phyloP scores from a whole-genome alignment of 2,329 filamentous ascomycete genomes.

The Aspergillus quadrilineatus region DNA sequence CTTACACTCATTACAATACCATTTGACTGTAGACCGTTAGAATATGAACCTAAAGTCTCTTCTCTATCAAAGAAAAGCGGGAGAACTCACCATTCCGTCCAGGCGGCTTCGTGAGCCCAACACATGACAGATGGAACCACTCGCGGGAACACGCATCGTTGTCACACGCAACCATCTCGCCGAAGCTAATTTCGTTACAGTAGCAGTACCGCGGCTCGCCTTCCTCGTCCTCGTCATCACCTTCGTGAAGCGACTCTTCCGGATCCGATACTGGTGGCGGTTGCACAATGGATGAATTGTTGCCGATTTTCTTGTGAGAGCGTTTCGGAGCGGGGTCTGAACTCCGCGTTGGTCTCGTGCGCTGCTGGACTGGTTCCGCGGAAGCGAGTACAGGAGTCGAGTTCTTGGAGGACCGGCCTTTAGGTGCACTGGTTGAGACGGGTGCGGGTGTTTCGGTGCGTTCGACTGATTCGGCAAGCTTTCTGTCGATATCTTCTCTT shows the following conservation, averaged over 20 bases:
- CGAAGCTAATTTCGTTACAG: conserved; percentile 76
- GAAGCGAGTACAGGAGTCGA: conserved; percentile 42
- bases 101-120: conserved; percentile 76
- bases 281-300: conserved; percentile 21
- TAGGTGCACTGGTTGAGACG: conserved; percentile 20
- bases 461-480: conserved; percentile 30
- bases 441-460: conserved; percentile 34
- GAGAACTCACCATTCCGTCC: conserved; percentile 66
- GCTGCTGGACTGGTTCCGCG: conserved; percentile 33
- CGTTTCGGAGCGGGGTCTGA: conserved; percentile 38
- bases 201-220: conserved; percentile 77
- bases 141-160: conserved; percentile 69
- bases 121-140: conserved; percentile 83
- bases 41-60: not conserved
- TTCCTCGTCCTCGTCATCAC: conserved; percentile 63
- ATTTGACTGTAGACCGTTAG: conserved; percentile 62
- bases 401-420: conserved; percentile 42
- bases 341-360: conserved; percentile 37
- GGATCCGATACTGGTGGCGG: conserved; percentile 39
- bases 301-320: conserved; percentile 35
- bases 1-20: conserved; percentile 79
- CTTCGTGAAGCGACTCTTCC: conserved; percentile 45
- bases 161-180: conserved; percentile 82
- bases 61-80: no score
- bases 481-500: conserved; percentile 38